Percentiles rank a stretch among this genome's conserved stretches.
These are phyloP conservation scores for Colletotrichum noveboracense DNA, from an alignment of 2,329 filamentous ascomycete genomes.

Conservation along the genomic window DNA sequence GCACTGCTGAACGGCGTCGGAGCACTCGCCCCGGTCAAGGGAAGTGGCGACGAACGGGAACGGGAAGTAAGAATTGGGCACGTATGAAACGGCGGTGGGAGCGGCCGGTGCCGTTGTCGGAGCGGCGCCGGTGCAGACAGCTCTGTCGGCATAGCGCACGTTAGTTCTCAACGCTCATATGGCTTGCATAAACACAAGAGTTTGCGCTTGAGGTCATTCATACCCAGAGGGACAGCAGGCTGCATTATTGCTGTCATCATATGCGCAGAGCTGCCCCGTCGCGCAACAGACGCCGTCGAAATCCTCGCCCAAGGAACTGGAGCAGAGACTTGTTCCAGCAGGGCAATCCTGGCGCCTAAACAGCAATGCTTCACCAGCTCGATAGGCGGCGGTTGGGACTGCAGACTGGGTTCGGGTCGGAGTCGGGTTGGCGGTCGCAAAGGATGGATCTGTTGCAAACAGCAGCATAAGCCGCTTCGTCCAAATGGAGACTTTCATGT, in stretches of 20 bases:
- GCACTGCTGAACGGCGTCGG: conserved; percentile 56
- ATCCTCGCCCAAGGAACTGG: conserved; percentile 46
- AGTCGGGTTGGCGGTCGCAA: neutral
- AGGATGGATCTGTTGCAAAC: neutral
- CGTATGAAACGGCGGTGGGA: conserved; percentile 52
- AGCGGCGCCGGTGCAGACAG: conserved; percentile 62
- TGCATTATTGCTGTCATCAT: conserved; percentile 53
- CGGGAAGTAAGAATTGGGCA: conserved; percentile 63
- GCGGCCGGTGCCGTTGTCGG: conserved; percentile 42
- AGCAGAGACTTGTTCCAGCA: conserved; percentile 56
- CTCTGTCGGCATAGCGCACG: conserved; percentile 35
- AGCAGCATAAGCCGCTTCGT: neutral
- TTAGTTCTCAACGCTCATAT: neutral
- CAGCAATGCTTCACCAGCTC: neutral
- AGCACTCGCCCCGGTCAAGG: conserved; percentile 59
- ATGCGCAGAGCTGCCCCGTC: conserved; percentile 53
- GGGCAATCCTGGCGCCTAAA: conserved; percentile 42
- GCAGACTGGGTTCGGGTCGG: neutral
- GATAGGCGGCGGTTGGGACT: neutral
- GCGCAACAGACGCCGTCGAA: conserved; percentile 58
- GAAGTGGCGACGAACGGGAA: conserved; percentile 63
- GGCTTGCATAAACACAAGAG: neutral
- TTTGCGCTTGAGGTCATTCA: conserved; percentile 23
- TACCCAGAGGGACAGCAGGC: conserved; percentile 61
- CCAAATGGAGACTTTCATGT: conserved; percentile 5